Evolutionary conservation across 2,329 filamentous ascomycete genomes (phyloP), one percentile per base, ranked within the genome.

Genomic region (Drechmeria coniospora): DNA sequence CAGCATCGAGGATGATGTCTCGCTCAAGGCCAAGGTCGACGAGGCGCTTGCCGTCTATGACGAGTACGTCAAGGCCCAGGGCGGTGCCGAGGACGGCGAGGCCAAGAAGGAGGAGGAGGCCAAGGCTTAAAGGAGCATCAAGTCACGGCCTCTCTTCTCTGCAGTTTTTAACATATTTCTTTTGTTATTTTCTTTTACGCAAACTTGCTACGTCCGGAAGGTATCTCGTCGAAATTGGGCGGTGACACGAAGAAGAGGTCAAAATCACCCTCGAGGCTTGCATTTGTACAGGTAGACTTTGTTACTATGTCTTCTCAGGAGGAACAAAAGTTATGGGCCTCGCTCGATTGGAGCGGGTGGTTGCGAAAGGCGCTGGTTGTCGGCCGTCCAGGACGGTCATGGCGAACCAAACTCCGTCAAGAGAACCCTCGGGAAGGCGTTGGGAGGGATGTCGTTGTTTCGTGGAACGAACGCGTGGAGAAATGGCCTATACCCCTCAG

Each of bases 31-130:
- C 56, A 98, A 98, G 78, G 90, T 98, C 34, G 83, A 93, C 35
- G 90, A 98, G 65, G 90, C 90, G 41, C 79, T 98, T 52, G 81
- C 73, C 43, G 90, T 98, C 46, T 98, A 95, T 56, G 84, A 98
- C 50, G 90, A 98, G 59, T 98, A 98, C 57, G 78, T 95, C 62
- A 95, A 95, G 75, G 74, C 72, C 50, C 82, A 90, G 53, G 49
- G 50, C 21, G 50, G 37, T 20, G 56, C 40, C 22, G 51, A 57
- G 36, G 49, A 41, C 28, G 53, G 42, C 29, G 58, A 59, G 37
- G 46, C 45, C 26, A 58, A 61, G 50, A 64, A 71, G 47, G 65
- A 70, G 51, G 49, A 53, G 35, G 53, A 55, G 46, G 50, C 46
- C 33, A 57, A 61, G 54, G 51, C 53, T 40, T 57, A 57, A 45